A percentile compares a stretch with the other conserved stretches of the same genome.
phyloP scores from a whole-genome alignment of 1,139 yeast species.

The Fermentozyma sake region DNA sequence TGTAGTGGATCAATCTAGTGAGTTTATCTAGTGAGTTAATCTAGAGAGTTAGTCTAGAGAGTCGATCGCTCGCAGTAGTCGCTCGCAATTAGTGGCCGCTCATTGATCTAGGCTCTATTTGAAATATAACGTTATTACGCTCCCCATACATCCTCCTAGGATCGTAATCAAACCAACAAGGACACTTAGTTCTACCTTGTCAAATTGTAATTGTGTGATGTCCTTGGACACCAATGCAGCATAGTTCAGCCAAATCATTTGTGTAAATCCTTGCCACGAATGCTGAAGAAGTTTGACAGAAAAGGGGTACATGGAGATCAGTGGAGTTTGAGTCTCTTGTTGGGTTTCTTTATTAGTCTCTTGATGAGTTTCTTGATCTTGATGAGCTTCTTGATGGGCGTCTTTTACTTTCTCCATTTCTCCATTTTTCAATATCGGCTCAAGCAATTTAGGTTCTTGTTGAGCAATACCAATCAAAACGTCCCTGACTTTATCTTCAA shows the following conservation, averaged over 20 bases:
- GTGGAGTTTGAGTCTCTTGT: not conserved
- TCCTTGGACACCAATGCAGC: constrained; percentile 16
- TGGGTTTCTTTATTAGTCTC: not conserved
- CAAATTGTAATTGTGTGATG: constrained; percentile 15
- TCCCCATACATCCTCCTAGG: constrained; percentile 21
- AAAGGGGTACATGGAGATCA: too few relatives aligned
- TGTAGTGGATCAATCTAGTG: too few relatives aligned
- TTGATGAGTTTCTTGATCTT: not conserved
- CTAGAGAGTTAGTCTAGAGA: too few relatives aligned
- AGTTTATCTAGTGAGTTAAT: too few relatives aligned
- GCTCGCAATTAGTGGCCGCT: too few relatives aligned
- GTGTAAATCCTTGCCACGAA: constrained; percentile 17
- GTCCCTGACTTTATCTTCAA: constrained; percentile 71
- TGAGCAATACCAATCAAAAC: constrained; percentile 37
- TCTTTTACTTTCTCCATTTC: constrained; percentile 2
- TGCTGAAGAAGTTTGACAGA: too few relatives aligned
- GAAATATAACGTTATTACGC: constrained; percentile 15
- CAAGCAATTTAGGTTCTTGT: not conserved
- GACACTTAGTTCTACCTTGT: constrained; percentile 22
- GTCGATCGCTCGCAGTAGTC: too few relatives aligned
- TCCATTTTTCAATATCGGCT: not conserved
- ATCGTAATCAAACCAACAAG: constrained; percentile 15
- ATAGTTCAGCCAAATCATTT: constrained; percentile 12
- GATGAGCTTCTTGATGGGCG: not conserved
- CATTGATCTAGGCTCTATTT: too few relatives aligned